phyloP scores from a whole-genome alignment of 2,329 filamentous ascomycete species.

The Didymella arachidicola region DNA sequence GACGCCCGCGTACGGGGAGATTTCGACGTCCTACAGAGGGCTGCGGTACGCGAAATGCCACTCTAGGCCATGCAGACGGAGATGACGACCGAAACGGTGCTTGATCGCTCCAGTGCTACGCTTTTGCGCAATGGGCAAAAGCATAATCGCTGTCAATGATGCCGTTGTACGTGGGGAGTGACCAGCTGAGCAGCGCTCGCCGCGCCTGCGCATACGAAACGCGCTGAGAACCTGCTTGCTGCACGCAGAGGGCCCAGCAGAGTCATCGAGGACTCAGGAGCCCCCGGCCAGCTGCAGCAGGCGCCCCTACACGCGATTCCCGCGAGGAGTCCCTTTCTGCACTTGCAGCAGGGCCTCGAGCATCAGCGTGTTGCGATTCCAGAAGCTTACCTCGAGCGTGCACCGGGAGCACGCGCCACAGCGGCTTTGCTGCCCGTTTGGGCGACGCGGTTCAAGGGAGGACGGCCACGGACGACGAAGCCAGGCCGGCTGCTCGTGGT shows the following conservation, averaged over 20 bases:
- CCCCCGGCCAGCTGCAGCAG: conserved; percentile 19
- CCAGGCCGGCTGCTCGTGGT: conserved; percentile 25
- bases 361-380: conserved; percentile 39
- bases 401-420: conserved; percentile 41
- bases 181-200: conserved; percentile 39
- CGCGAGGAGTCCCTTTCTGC: conserved; percentile 22
- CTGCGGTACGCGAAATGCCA: conserved; percentile 22
- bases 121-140: conserved; percentile 23
- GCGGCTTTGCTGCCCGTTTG: conserved; percentile 46
- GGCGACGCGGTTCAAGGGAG: conserved; percentile 34
- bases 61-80: conserved; percentile 42
- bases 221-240: conserved; percentile 37
- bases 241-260: conserved; percentile 25
- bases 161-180: conserved; percentile 19
- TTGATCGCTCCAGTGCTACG: conserved; percentile 33
- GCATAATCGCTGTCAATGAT: conserved; percentile 35
- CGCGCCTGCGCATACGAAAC: conserved; percentile 22
- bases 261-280: conserved; percentile 28
- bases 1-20: conserved; percentile 34
- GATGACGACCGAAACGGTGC: conserved; percentile 43
- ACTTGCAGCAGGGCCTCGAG: conserved; percentile 36
- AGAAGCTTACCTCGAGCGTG: conserved; percentile 43
- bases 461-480: conserved; percentile 2
- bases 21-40: conserved; percentile 36
- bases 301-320: conserved; percentile 21